phyloP scores from a whole-genome alignment of 2,329 filamentous ascomycete genomes.

The Penicillium decumbens region DNA sequence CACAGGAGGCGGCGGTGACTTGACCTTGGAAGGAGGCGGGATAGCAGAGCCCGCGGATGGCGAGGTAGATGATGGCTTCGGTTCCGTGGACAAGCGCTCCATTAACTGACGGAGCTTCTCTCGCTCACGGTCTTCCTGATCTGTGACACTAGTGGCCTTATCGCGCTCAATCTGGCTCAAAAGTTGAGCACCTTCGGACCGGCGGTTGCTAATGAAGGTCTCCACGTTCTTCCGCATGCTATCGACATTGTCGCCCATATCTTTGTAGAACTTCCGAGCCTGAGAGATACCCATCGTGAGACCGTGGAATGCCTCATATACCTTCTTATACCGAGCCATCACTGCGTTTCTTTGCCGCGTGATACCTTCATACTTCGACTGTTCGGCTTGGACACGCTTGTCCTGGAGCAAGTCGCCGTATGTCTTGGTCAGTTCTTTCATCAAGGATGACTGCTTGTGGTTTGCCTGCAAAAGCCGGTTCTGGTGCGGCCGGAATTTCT shows the following conservation, averaged over 20 bases:
- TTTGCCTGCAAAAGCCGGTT: constrained; percentile 86
- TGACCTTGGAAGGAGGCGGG: constrained; percentile 43
- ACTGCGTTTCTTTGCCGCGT: constrained; percentile 77
- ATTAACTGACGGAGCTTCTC: constrained; percentile 83
- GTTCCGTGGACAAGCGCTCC: constrained; percentile 89
- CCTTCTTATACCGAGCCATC: constrained; percentile 80
- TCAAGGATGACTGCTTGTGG: constrained; percentile 87
- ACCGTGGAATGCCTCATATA: constrained; percentile 89
- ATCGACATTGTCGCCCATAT: constrained; percentile 92
- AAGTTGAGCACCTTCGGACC: constrained; percentile 84
- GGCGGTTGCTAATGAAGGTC: constrained; percentile 89
- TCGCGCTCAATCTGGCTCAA: constrained; percentile 82
- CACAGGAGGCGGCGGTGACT: constrained; percentile 34
- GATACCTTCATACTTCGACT: constrained; percentile 88
- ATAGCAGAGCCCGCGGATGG: constrained; percentile 44
- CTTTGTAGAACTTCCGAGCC: constrained; percentile 87
- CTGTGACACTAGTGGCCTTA: constrained; percentile 56
- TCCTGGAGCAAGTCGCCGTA: constrained; percentile 90
- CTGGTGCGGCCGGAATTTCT: constrained; percentile 93
- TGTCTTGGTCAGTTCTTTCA: constrained; percentile 86
- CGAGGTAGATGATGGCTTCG: constrained; percentile 29
- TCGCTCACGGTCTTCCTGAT: constrained; percentile 72
- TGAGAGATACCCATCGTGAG: constrained; percentile 78
- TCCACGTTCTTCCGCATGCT: constrained; percentile 94
- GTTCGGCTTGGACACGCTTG: constrained; percentile 86